Conservation (phyloP, 306 rosid genomes). For the Crotalaria pallida region DNA sequence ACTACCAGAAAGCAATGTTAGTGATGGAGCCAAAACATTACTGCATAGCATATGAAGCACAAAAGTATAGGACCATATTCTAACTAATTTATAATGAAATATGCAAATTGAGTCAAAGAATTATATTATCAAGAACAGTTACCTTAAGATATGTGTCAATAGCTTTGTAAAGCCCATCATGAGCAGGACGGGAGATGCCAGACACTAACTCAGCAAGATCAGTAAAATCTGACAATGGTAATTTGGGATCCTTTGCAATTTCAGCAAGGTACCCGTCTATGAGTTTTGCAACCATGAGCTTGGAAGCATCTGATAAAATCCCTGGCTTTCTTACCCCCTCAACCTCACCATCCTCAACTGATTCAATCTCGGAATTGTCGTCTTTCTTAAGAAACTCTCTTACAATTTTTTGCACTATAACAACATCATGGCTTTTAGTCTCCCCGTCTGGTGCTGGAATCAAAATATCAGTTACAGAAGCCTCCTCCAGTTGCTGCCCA, state of each 20-base stretch:
- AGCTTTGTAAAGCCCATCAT: conserved; percentile 86
- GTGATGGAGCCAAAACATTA: background rate
- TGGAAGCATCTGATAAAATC: conserved; percentile 85
- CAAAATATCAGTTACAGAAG: conserved; percentile 73
- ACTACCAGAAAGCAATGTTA: background rate
- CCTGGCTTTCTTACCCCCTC: conserved; percentile 52
- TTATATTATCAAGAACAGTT: conserved; percentile 10
- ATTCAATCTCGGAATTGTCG: conserved; percentile 55
- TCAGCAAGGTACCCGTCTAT: conserved; percentile 85
- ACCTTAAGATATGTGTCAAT: conserved; percentile 97
- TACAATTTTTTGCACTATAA: conserved; percentile 59
- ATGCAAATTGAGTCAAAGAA: background rate
- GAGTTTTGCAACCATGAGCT: conserved; percentile 90
- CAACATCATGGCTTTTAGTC: conserved; percentile 51
- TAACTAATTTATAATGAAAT: background rate
- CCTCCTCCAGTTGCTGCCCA: conserved; percentile 92
- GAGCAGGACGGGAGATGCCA: conserved; percentile 62
- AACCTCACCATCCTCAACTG: conserved; percentile 40
- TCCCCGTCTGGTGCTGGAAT: conserved; percentile 58
- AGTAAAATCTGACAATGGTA: conserved; percentile 59
- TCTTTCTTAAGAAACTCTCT: conserved; percentile 60
- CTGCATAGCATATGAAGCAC: background rate
- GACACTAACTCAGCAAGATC: conserved; percentile 77
- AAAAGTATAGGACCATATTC: background rate
- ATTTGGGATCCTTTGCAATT: conserved; percentile 71